These are phyloP conservation scores for Mucor sp. DNA, from an alignment of 371 early-diverging fungal species.

Conservation along the genomic window DNA sequence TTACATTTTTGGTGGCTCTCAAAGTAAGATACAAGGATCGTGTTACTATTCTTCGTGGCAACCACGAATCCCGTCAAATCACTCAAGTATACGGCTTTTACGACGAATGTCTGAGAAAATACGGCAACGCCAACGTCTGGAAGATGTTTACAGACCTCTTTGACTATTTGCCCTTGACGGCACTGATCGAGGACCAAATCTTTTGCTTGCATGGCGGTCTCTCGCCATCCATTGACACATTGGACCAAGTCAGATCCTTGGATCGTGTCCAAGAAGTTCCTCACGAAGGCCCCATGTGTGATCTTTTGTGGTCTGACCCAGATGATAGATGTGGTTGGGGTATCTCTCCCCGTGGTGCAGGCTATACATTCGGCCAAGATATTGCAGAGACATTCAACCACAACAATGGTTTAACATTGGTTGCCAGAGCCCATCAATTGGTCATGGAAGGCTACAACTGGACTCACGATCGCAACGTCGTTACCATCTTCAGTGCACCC, in stretches of 20 bases:
- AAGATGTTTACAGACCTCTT: conserved; percentile 98
- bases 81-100: conserved; percentile 99
- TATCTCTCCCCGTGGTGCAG: conserved; percentile 97
- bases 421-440: conserved; percentile 97
- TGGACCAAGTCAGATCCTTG: conserved; percentile 97
- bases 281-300: conserved; percentile 98
- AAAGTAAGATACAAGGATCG: conserved; percentile 98
- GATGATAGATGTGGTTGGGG: conserved; percentile 99
- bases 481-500: conserved; percentile 99
- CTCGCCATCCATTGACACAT: conserved; percentile 95
- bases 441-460: conserved; percentile 96
- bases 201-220: conserved; percentile 99
- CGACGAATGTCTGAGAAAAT: conserved; percentile 92
- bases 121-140: conserved; percentile 99
- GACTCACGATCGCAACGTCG: conserved; percentile 97
- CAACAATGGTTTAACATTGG: conserved; percentile 92
- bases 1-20: conserved; percentile 90
- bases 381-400: conserved; percentile 97
- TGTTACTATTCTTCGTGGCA: conserved; percentile 97
- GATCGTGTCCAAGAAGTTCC: conserved; percentile 99
- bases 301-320: conserved; percentile 99
- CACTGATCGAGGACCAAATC: conserved; percentile 77
- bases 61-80: conserved; percentile 99
- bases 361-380: conserved; percentile 98
- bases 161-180: conserved; percentile 98